phyloP scores from a whole-genome alignment of 2,329 filamentous ascomycete genomes.

The Botryosphaeria agaves region DNA sequence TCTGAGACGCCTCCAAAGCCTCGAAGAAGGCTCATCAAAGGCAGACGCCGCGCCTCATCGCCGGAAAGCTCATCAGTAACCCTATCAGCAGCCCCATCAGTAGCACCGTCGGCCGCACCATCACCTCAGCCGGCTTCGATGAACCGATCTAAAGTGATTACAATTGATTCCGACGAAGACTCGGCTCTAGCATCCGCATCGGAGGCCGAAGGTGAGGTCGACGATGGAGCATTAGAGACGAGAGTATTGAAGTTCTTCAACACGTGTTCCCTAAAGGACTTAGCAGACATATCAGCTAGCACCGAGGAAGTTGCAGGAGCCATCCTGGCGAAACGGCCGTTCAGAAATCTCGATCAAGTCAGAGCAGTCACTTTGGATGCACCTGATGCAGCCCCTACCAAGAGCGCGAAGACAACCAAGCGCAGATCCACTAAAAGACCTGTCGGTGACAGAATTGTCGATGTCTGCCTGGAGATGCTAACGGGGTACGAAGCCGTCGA shows the following conservation, averaged over 20 bases:
- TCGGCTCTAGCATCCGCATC: constrained; percentile 28
- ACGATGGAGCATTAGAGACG: constrained; percentile 23
- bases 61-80: too few relatives aligned
- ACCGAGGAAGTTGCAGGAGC: constrained; percentile 50
- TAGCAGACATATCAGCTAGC: constrained; percentile 67
- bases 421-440: constrained; percentile 34
- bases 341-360: constrained; percentile 46
- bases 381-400: constrained; percentile 24
- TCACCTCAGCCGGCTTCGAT: constrained; percentile 13
- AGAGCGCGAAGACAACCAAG: too few relatives aligned
- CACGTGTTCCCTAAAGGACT: constrained; percentile 52
- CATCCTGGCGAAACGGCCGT: constrained; percentile 61
- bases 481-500: constrained; percentile 70
- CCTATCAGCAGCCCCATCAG: not conserved
- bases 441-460: constrained; percentile 49
- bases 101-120: not conserved
- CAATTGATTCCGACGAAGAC: constrained; percentile 20
- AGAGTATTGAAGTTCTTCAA: constrained; percentile 72
- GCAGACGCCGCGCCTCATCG: constrained; percentile 9
- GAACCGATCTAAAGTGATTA: constrained; percentile 7
- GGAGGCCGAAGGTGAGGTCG: constrained; percentile 17
- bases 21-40: constrained; percentile 29
- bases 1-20: constrained; percentile 7
- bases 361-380: constrained; percentile 38
- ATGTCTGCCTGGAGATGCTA: constrained; percentile 55